Base-by-base conservation (phyloP, 2,329 filamentous ascomycete species). In the Endothia cerciana region DNA sequence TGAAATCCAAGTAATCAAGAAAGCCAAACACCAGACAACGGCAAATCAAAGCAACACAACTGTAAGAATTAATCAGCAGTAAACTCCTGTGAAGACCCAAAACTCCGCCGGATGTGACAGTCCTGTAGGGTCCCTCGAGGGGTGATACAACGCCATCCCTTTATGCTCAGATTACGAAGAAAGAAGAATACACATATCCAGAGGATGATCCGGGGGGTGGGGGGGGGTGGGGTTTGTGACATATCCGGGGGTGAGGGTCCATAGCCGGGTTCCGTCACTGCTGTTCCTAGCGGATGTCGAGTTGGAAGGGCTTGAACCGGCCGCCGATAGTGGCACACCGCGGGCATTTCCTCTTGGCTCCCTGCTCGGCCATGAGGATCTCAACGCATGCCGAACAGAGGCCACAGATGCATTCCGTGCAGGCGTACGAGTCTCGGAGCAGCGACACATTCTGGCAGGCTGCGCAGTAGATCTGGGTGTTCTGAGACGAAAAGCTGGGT, bases 321-420 rank as follows among this genome's bases (percentile, higher is more conserved):
- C 90, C 90, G 63, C 91, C 91, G 69, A 94, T 89, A 47, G 89
- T 92, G 64, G 89, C 89, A 75, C 92, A 95, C 70, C 89, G 85
- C 65, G 92, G 91, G 79, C 92, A 95, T 75, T 91, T 91, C 73
- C 90, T 86, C 68, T 90, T 81, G 15, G 91, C 90, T 60, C 90
- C 88, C 75, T 93, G 90, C 75, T 93, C 91, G 71, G 86, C 87
- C 78, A 92, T 89, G 64, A 94, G 82, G 41, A 92, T 87, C 73
- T 93, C 90, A 65, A 97, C 93, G 73, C 94, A 98, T 66, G 93
- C 88, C 69, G 90, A 88, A 77, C 95, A 98, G 60, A 98, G 85
- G 19, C 94, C 94, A 75, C 93, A 97, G 69, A 98, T 97, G 77
- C 95, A 98, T 77, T 97, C 94, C 1, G 94, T 97, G 77, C 94